These are phyloP conservation scores for Suhomyces sp. DNA, from an alignment of 805 yeast genomes.

Conservation along the genomic window DNA sequence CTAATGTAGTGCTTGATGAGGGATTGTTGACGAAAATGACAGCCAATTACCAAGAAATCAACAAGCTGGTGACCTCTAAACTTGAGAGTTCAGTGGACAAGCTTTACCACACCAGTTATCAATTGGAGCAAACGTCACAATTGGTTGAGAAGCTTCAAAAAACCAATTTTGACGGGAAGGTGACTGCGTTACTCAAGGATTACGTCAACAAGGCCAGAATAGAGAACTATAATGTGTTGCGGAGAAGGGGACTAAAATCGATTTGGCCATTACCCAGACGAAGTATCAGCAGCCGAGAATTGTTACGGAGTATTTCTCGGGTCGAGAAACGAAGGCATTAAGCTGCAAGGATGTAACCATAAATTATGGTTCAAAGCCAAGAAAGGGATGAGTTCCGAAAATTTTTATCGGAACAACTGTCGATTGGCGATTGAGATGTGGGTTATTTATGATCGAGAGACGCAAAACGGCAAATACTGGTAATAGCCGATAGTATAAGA, in stretches of 20 bases:
- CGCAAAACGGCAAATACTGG: no score
- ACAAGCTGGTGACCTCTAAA: slow-evolving; percentile 14
- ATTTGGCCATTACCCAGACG: slow-evolving; percentile 6
- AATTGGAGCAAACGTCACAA: slow-evolving; percentile 24
- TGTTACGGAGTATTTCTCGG: slow-evolving; percentile 7
- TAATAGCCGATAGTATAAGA: no score
- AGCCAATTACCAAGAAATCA: slow-evolving; percentile 11
- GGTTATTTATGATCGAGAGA: no score
- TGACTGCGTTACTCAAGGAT: slow-evolving; percentile 20
- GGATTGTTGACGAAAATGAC: slow-evolving; percentile 13
- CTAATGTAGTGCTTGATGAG: slow-evolving; percentile 17
- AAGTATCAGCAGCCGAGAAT: slow-evolving; percentile 3
- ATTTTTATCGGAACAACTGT: no score
- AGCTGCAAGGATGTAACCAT: neutral
- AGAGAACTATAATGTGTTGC: slow-evolving; percentile 9
- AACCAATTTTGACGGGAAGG: slow-evolving; percentile 16
- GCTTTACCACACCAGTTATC: slow-evolving; percentile 33
- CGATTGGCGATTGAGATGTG: no score
- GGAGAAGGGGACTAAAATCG: neutral
- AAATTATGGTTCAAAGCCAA: no score
- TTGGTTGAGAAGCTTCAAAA: slow-evolving; percentile 20
- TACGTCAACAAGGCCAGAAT: slow-evolving; percentile 20
- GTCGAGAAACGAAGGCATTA: slow-evolving; percentile 1
- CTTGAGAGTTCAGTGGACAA: slow-evolving; percentile 37
- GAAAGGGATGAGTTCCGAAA: no score